Percentiles rank a stretch among this genome's conserved stretches.
Evolutionary conservation across 371 early-diverging fungal genomes (phyloP).

Genomic region (Rhizomucor pusillus): DNA sequence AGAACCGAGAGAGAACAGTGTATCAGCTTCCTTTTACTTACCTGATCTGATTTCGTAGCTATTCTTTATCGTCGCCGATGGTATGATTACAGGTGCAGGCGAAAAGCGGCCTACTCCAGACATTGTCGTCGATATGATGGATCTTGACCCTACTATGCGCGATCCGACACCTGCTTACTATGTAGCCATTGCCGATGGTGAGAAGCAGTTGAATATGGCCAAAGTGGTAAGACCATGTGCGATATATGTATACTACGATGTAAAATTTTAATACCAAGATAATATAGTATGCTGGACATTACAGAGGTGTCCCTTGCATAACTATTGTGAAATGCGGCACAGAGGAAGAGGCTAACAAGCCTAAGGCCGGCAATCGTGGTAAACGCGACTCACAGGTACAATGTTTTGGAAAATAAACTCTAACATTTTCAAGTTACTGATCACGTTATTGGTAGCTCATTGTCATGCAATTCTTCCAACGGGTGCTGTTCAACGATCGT

Average conservation of each 20-base stretch:
- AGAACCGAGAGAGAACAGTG: too few species aligned
- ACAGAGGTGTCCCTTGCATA: conserved; percentile 81
- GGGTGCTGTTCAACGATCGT: conserved; percentile 89
- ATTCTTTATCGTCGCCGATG: conserved; percentile 46
- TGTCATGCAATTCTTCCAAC: conserved; percentile 94
- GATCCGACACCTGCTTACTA: conserved; percentile 71
- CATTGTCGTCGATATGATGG: conserved; percentile 71
- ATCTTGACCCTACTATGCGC: conserved; percentile 53
- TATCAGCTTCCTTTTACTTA: too few species aligned
- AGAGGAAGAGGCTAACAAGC: conserved; percentile 57
- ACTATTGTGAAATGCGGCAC: conserved; percentile 94
- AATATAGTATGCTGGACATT: conserved; percentile 85
- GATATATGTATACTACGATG: too few species aligned
- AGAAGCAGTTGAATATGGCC: conserved; percentile 92
- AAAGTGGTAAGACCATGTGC: conserved; percentile 56
- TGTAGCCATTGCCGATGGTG: conserved; percentile 88
- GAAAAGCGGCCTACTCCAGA: conserved; percentile 65
- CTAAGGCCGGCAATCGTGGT: conserved; percentile 94
- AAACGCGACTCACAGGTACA: conserved; percentile 96
- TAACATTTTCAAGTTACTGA: too few species aligned
- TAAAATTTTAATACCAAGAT: not conserved
- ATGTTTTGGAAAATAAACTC: too few species aligned
- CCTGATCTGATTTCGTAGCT: conserved; percentile 22
- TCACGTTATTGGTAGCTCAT: conserved; percentile 38
- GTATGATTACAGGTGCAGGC: conserved; percentile 49